phyloP scores from a whole-genome alignment of 2,329 filamentous ascomycete species.

The Zymoseptoria pseudotritici region DNA sequence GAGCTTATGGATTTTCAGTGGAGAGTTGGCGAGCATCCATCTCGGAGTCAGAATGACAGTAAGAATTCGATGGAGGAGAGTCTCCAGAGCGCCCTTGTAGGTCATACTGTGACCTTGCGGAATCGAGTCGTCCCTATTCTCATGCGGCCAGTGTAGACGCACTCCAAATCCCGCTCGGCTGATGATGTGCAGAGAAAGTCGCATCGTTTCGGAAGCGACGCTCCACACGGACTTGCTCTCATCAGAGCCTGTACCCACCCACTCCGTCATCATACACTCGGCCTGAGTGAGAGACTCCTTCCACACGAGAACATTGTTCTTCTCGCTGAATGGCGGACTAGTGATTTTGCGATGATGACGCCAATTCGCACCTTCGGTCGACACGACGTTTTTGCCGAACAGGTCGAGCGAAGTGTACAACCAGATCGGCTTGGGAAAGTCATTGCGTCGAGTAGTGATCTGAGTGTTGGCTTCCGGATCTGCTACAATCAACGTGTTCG shows the following conservation, averaged over 20 bases:
- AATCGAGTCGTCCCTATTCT: slow-evolving; percentile 34
- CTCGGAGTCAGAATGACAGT: slow-evolving; percentile 53
- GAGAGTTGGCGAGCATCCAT: slow-evolving; percentile 48
- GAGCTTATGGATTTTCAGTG: slow-evolving; percentile 45
- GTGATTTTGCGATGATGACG: slow-evolving; percentile 65
- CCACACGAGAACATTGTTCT: slow-evolving; percentile 63
- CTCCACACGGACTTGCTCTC: slow-evolving; percentile 46
- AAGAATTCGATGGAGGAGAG: slow-evolving; percentile 57
- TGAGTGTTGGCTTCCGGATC: slow-evolving; percentile 60
- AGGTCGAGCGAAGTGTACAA: slow-evolving; percentile 54
- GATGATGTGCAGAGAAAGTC: slow-evolving; percentile 51
- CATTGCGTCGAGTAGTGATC: slow-evolving; percentile 58
- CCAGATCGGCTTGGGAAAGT: slow-evolving; percentile 62
- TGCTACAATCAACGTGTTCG: slow-evolving; percentile 49
- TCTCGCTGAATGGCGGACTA: slow-evolving; percentile 67
- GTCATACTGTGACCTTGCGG: slow-evolving; percentile 53
- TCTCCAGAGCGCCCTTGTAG: slow-evolving; percentile 57
- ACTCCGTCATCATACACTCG: slow-evolving; percentile 52
- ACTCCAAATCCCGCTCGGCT: slow-evolving; percentile 66
- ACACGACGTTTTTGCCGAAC: slow-evolving; percentile 66
- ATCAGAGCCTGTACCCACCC: slow-evolving; percentile 41
- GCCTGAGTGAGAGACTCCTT: slow-evolving; percentile 58
- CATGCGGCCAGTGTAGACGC: slow-evolving; percentile 50
- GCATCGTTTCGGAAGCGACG: slow-evolving; percentile 59
- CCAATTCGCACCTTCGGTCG: slow-evolving; percentile 63